A percentile compares a stretch with the other conserved stretches of the same genome.
Evolutionary conservation across 2,329 filamentous ascomycete genomes (phyloP).

Genomic region (Pseudogymnoascus sp.): DNA sequence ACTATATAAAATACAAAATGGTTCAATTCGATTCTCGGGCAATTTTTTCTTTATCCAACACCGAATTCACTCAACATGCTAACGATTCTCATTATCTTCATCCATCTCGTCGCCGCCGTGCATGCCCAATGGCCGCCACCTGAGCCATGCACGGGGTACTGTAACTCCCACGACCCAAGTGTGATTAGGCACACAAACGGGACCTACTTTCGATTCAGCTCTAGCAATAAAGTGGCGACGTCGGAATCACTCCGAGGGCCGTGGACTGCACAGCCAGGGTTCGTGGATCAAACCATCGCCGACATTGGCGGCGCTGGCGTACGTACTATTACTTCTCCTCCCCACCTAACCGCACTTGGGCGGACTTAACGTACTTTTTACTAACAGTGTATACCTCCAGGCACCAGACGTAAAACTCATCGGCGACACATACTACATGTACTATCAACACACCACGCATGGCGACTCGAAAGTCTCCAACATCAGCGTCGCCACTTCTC

Average conservation of each 20-base stretch:
- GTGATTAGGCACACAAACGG: neutral
- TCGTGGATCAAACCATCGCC: neutral
- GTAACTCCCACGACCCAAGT: neutral
- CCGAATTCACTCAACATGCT: neutral
- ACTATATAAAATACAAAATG: neutral
- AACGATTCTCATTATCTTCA: neutral
- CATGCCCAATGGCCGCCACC: neutral
- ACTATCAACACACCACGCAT: slow-evolving; percentile 50
- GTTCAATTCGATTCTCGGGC: neutral
- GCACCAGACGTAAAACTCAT: slow-evolving; percentile 55
- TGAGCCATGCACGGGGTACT: neutral
- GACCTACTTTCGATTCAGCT: neutral
- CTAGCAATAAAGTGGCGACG: neutral
- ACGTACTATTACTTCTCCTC: neutral
- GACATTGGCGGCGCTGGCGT: neutral
- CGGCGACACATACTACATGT: slow-evolving; percentile 52
- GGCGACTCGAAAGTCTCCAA: slow-evolving; percentile 42
- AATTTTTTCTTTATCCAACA: neutral
- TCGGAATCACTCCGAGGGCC: neutral
- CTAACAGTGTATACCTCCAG: slow-evolving; percentile 27
- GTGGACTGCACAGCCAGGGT: neutral
- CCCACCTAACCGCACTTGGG: neutral
- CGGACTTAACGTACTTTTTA: neutral
- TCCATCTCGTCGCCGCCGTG: neutral
- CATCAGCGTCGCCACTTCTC: slow-evolving; percentile 40